These are phyloP conservation scores for Penicillium lagena DNA, from an alignment of 495 filamentous ascomycete species.

Conservation along the genomic window DNA sequence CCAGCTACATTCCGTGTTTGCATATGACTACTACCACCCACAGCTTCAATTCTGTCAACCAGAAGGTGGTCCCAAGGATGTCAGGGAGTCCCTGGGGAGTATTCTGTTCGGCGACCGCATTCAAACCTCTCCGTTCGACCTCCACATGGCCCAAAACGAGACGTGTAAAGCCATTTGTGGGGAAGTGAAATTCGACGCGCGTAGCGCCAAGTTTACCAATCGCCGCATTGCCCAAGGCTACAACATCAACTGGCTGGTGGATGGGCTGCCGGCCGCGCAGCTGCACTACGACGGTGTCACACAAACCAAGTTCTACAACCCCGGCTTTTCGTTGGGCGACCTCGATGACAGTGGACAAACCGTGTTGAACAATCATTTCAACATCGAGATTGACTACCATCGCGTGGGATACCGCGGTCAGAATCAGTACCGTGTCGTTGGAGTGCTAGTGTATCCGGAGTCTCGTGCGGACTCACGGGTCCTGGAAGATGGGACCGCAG, in stretches of 20 bases:
- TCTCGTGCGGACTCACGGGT: conserved; percentile 58
- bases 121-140: conserved; percentile 80
- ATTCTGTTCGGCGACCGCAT: conserved; percentile 97
- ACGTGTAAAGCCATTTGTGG: conserved; percentile 75
- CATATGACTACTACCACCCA: conserved; percentile 91
- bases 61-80: conserved; percentile 61
- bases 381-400: conserved; percentile 93
- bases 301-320: conserved; percentile 69
- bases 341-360: conserved; percentile 48
- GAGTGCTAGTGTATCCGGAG: conserved; percentile 75
- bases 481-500: conserved; percentile 47
- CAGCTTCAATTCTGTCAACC: conserved; percentile 83
- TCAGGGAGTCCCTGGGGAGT: conserved; percentile 86
- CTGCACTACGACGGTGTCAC: conserved; percentile 66
- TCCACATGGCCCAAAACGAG: conserved; percentile 79
- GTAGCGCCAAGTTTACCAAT: conserved; percentile 73
- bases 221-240: conserved; percentile 72
- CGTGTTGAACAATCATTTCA: conserved; percentile 84
- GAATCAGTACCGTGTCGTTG: conserved; percentile 78
- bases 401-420: conserved; percentile 49
- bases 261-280: conserved; percentile 87
- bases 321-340: conserved; percentile 80
- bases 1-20: conserved; percentile 80
- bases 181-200: conserved; percentile 55
- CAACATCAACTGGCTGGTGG: conserved; percentile 91